phyloP scores from a whole-genome alignment of 2,329 filamentous ascomycete species.

The Alternaria brassicicola region DNA sequence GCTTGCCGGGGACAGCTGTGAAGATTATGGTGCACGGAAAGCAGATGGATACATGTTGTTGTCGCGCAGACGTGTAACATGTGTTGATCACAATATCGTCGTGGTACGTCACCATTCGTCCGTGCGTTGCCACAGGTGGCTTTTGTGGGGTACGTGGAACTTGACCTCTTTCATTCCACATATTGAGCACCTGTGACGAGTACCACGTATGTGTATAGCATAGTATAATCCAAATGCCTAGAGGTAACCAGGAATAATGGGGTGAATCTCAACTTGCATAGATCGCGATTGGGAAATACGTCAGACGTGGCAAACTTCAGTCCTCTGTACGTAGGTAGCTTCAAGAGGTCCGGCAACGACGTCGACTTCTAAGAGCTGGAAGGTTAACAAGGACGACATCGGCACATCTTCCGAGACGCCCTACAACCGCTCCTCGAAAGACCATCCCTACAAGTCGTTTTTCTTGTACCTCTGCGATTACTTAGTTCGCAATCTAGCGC shows the following conservation, averaged over 20 bases:
- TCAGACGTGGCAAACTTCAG: neutral
- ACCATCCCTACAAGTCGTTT: neutral
- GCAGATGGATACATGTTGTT: neutral
- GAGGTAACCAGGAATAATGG: neutral
- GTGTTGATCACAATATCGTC: conserved; percentile 1
- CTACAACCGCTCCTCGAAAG: neutral
- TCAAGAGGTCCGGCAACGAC: neutral
- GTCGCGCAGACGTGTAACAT: neutral
- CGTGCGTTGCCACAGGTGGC: conserved; percentile 3
- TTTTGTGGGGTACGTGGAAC: conserved; percentile 12
- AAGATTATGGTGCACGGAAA: accelerated
- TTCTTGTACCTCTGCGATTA: conserved; percentile 1
- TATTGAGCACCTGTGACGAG: neutral
- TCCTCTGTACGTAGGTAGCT: neutral
- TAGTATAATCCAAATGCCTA: too few relatives aligned
- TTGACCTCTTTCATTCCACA: neutral
- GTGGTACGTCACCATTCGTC: conserved; percentile 4
- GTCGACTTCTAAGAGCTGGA: neutral
- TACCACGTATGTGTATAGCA: neutral
- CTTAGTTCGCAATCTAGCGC: neutral
- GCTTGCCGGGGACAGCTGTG: neutral
- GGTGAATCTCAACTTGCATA: neutral
- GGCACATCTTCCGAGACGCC: neutral
- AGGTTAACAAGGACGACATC: neutral
- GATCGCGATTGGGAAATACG: neutral